phyloP scores from a whole-genome alignment of 495 filamentous ascomycete genomes.

The Penicillium samsonianum region DNA sequence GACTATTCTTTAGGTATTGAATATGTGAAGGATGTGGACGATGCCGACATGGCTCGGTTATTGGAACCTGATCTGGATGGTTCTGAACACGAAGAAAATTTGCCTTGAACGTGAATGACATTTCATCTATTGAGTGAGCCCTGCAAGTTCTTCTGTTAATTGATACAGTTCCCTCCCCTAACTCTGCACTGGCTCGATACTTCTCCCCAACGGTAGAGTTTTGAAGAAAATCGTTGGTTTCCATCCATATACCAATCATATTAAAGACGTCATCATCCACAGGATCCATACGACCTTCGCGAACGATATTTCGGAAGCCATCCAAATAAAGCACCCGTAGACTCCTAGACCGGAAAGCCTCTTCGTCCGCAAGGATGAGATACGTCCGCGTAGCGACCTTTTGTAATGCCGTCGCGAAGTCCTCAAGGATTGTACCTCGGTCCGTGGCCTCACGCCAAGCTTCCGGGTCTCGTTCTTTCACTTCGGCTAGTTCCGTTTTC shows the following conservation, averaged over 20 bases:
- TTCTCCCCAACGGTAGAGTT: conserved; percentile 8
- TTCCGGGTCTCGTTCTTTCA: not conserved
- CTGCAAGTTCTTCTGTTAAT: conserved; percentile 15
- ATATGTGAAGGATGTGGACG: no score
- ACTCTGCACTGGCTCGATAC: conserved; percentile 13
- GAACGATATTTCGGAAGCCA: conserved; percentile 10
- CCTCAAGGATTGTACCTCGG: conserved; percentile 3
- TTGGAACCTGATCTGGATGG: no score
- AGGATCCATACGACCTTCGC: conserved; percentile 10
- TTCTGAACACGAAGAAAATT: no score
- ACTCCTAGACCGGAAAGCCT: conserved; percentile 8
- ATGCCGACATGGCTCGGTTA: no score
- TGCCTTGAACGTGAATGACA: no score
- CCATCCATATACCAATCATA: conserved; percentile 10
- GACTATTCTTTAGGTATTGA: no score
- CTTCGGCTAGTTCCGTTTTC: not conserved
- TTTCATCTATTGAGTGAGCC: no score
- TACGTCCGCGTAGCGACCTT: conserved; percentile 1
- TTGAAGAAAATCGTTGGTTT: conserved; percentile 3
- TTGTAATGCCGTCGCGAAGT: not conserved
- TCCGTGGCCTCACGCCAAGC: not conserved
- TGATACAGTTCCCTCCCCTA: conserved; percentile 13
- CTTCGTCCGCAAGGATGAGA: conserved; percentile 10
- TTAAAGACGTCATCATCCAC: conserved; percentile 2
- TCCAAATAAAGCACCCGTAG: conserved; percentile 14